Percentiles rank a stretch among this genome's conserved stretches.
Evolutionary conservation across 2,329 filamentous ascomycete species (phyloP).

Genomic region (Amylocarpus encephaloides): DNA sequence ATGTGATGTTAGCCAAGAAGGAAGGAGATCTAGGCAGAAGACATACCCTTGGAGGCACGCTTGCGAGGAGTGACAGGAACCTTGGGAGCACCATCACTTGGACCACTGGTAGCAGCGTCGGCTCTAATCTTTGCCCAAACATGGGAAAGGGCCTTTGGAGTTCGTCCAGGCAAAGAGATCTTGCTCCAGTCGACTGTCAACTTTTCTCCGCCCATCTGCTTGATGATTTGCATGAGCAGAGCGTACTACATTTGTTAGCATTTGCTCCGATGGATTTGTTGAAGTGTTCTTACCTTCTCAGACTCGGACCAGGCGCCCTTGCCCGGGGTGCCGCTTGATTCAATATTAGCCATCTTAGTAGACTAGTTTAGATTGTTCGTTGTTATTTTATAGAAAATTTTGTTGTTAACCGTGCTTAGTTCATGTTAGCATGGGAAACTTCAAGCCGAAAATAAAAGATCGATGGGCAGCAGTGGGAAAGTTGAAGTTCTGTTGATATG

Average conservation of each 20-base stretch:
- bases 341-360: background rate
- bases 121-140: constrained; percentile 3
- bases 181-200: background rate
- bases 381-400: too few relatives aligned
- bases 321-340: background rate
- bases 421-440: too few relatives aligned
- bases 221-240: constrained; percentile 8
- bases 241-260: background rate
- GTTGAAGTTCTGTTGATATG: too few relatives aligned
- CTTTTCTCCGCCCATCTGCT: constrained; percentile 1
- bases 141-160: constrained; percentile 2
- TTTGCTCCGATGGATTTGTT: too few relatives aligned
- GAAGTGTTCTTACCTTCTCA: background rate
- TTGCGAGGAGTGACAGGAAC: constrained; percentile 1
- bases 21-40: background rate
- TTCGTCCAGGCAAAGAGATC: constrained; percentile 2
- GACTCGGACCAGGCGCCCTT: background rate
- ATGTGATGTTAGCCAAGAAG: background rate
- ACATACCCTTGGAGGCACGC: constrained; percentile 3
- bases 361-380: background rate
- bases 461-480: too few relatives aligned
- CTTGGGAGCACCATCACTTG: background rate
- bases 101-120: background rate
- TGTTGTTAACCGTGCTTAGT: too few relatives aligned
- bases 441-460: too few relatives aligned